phyloP scores from a whole-genome alignment of 345 rosid species.

The Geranium brycei region DNA sequence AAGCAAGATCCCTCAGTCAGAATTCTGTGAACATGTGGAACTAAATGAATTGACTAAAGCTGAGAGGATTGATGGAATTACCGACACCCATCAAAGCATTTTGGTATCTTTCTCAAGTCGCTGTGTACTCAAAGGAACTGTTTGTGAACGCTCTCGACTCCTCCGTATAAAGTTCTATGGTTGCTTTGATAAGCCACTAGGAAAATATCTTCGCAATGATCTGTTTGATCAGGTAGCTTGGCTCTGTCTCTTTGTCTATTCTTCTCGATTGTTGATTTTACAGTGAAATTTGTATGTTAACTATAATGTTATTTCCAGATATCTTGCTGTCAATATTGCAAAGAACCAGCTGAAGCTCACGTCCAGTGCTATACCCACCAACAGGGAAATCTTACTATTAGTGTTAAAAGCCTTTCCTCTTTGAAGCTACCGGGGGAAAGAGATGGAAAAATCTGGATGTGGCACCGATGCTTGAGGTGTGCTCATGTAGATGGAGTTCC shows the following conservation, averaged over 20 bases:
- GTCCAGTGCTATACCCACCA: constrained; percentile 83
- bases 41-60: constrained; percentile 24
- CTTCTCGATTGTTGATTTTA: not conserved
- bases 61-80: constrained; percentile 33
- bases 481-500: constrained; percentile 78
- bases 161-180: constrained; percentile 91
- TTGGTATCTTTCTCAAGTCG: constrained; percentile 85
- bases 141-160: constrained; percentile 88
- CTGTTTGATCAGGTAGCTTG: constrained; percentile 67
- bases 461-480: constrained; percentile 97
- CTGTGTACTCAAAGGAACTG: constrained; percentile 62
- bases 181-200: constrained; percentile 90
- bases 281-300: not conserved
- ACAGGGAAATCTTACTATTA: constrained; percentile 94
- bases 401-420: constrained; percentile 55
- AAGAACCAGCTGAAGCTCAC: constrained; percentile 80
- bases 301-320: constrained; percentile 24
- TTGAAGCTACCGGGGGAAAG: constrained; percentile 71
- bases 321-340: constrained; percentile 54
- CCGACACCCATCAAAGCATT: constrained; percentile 84
- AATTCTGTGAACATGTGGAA: constrained; percentile 24
- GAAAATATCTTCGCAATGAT: constrained; percentile 70
- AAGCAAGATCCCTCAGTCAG: constrained; percentile 19
- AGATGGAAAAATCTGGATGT: constrained; percentile 99
- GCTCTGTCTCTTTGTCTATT: not conserved